A percentile compares a stretch with the other conserved stretches of the same genome.
Evolutionary conservation across 2,329 filamentous ascomycete species (phyloP).

Genomic region (Neopestalotiopsis rosae): DNA sequence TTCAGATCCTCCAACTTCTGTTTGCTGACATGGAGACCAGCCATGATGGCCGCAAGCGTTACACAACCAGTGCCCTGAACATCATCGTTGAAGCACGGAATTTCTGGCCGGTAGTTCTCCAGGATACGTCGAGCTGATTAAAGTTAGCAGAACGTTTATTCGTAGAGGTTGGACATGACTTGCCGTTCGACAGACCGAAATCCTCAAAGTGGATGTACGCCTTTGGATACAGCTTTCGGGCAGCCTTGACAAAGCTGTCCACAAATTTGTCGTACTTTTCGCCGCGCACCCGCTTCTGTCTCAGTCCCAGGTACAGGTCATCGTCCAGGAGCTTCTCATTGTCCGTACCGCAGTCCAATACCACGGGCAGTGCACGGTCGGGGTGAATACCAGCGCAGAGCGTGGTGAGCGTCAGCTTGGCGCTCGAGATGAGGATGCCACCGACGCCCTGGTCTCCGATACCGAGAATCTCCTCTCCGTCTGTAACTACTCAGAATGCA

Average conservation of each 20-base stretch:
- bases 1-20: constrained; percentile 71
- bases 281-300: constrained; percentile 69
- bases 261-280: constrained; percentile 79
- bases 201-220: constrained; percentile 92
- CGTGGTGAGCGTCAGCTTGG: constrained; percentile 83
- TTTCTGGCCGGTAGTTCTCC: constrained; percentile 73
- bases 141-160: not conserved
- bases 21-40: constrained; percentile 72
- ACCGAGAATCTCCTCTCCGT: constrained; percentile 77
- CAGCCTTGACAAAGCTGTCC: constrained; percentile 72
- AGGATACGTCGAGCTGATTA: constrained; percentile 70
- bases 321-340: constrained; percentile 78
- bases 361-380: constrained; percentile 77
- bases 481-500: constrained; percentile 34
- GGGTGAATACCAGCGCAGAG: constrained; percentile 88
- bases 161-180: constrained; percentile 20
- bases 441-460: constrained; percentile 91
- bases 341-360: constrained; percentile 85
- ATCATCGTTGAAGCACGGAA: constrained; percentile 91
- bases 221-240: constrained; percentile 73
- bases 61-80: constrained; percentile 90
- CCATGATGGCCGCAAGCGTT: constrained; percentile 81
- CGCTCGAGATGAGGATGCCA: constrained; percentile 81
- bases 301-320: constrained; percentile 79
- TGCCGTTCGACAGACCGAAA: constrained; percentile 77